A percentile compares a stretch with the other conserved stretches of the same genome.
phyloP scores from a whole-genome alignment of 805 yeast species.

The Teunomyces aglyptinius region DNA sequence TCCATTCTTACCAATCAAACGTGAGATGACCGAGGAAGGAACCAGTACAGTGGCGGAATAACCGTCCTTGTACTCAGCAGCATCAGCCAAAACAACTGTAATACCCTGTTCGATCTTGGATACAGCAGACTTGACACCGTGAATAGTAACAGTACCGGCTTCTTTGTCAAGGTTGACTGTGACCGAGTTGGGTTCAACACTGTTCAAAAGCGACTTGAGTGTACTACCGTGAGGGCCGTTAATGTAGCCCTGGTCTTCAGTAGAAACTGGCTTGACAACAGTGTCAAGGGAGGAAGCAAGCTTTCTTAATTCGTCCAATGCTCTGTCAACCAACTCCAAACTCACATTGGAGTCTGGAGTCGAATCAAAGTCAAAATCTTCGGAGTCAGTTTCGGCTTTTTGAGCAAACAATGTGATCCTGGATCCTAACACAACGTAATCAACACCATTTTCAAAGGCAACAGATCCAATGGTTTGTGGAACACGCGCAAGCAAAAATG shows the following conservation, averaged over 20 bases:
- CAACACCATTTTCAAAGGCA: constrained; percentile 47
- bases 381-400: constrained; percentile 44
- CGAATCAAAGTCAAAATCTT: constrained; percentile 50
- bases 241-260: constrained; percentile 53
- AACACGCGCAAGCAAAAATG: constrained; percentile 52
- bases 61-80: constrained; percentile 48
- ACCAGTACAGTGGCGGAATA: constrained; percentile 51
- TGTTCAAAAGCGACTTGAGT: constrained; percentile 42
- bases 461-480: constrained; percentile 38
- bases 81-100: constrained; percentile 52
- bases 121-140: constrained; percentile 70
- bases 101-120: constrained; percentile 52
- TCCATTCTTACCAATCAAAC: constrained; percentile 91
- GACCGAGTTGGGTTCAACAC: constrained; percentile 39
- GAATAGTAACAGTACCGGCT: constrained; percentile 49
- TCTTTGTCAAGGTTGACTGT: constrained; percentile 47
- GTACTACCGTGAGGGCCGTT: constrained; percentile 64
- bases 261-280: constrained; percentile 49
- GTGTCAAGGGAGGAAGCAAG: constrained; percentile 54
- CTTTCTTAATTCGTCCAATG: constrained; percentile 58
- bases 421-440: constrained; percentile 58
- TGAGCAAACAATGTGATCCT: constrained; percentile 55
- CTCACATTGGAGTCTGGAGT: constrained; percentile 44
- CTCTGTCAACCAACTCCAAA: constrained; percentile 51
- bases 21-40: constrained; percentile 66